phyloP scores from a whole-genome alignment of 208 protist genomes.

The Wallacemonas sp. region DNA sequence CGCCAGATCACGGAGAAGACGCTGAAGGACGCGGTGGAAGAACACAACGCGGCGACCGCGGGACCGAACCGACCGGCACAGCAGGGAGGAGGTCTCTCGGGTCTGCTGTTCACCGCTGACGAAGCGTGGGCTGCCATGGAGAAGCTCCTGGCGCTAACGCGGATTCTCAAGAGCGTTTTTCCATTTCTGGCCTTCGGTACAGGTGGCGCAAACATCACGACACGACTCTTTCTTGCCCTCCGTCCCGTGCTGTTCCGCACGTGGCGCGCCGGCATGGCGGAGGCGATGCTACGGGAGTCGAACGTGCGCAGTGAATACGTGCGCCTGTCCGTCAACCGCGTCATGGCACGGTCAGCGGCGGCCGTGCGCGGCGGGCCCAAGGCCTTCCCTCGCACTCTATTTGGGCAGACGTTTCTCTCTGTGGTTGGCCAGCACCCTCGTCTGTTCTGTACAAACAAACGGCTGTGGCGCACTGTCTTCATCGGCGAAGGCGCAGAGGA shows the following conservation, averaged over 20 bases:
- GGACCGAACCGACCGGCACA: constrained; percentile 13
- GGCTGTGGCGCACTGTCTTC: constrained; percentile 90
- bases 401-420: constrained; percentile 87
- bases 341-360: constrained; percentile 18
- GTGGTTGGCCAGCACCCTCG: constrained; percentile 62
- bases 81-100: background rate
- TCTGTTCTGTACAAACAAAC: constrained; percentile 83
- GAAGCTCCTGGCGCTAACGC: constrained; percentile 70
- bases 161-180: constrained; percentile 67
- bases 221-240: constrained; percentile 62
- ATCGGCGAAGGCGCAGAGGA: constrained; percentile 94
- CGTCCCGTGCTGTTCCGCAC: constrained; percentile 66
- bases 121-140: constrained; percentile 48
- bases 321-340: constrained; percentile 86
- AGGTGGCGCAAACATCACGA: constrained; percentile 31
- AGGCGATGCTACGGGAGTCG: constrained; percentile 72
- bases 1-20: constrained; percentile 48
- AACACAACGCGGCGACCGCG: constrained; percentile 9
- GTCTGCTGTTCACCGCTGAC: constrained; percentile 7
- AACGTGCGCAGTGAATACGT: constrained; percentile 71
- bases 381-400: constrained; percentile 68
- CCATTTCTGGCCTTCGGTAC: constrained; percentile 76
- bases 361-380: constrained; percentile 5
- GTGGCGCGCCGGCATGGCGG: constrained; percentile 57
- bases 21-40: constrained; percentile 10